Conservation (phyloP, 2,329 filamentous ascomycete genomes). For the Aureobasidium sp. region DNA sequence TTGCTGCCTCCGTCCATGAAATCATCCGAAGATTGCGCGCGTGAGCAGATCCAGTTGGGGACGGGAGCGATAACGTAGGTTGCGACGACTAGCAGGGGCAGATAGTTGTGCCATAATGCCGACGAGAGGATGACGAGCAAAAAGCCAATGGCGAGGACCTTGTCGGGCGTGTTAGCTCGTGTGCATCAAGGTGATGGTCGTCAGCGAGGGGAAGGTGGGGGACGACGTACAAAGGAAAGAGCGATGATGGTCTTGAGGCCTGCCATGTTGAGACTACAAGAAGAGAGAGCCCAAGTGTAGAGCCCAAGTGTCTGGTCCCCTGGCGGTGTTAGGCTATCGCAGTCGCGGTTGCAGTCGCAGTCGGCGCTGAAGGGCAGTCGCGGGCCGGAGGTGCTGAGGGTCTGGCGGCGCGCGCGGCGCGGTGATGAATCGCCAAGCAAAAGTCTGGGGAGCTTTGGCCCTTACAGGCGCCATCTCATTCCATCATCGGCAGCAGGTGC, state of each 20-base stretch:
- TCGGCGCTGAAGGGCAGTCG: not conserved
- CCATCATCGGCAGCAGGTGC: constrained; percentile 1
- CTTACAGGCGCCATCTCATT: constrained; percentile 3
- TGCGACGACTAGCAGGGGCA: constrained; percentile 87
- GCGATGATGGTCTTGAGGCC: constrained; percentile 99
- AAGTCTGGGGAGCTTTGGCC: constrained; percentile 14
- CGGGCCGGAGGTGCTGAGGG: not conserved
- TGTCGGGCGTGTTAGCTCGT: constrained; percentile 2
- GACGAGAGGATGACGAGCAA: constrained; percentile 97
- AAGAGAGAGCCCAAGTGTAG: not conserved
- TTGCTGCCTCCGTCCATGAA: constrained; percentile 81
- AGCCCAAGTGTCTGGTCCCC: not conserved
- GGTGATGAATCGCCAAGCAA: not conserved
- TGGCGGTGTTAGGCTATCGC: not conserved
- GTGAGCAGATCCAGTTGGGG: constrained; percentile 91
- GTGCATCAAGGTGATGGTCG: constrained; percentile 6
- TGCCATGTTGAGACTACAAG: constrained; percentile 49
- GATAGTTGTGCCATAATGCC: constrained; percentile 90
- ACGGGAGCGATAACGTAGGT: constrained; percentile 91
- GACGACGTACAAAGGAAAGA: constrained; percentile 74
- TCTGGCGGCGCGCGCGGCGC: not conserved
- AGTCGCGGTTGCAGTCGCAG: not conserved
- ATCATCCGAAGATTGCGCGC: constrained; percentile 87
- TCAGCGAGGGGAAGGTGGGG: constrained; percentile 13
- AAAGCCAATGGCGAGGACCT: constrained; percentile 95